These are phyloP conservation scores for Russula sp. DNA, from an alignment of 768 basidiomycete genomes.

Conservation along the genomic window DNA sequence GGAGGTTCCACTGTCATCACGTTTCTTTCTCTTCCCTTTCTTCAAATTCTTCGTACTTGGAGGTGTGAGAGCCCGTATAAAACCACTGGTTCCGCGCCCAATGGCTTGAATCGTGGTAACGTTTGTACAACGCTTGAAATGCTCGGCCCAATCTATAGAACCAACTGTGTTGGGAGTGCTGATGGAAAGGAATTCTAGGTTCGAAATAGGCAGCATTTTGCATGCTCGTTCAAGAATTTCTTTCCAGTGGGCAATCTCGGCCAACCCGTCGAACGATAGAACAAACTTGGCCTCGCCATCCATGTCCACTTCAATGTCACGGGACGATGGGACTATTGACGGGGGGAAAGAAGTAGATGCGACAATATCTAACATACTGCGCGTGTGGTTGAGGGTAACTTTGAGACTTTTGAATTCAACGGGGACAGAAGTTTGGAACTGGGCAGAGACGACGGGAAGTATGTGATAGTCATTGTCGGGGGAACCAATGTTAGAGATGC, in stretches of 20 bases:
- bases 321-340: background rate
- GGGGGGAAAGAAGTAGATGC: background rate
- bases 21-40: constrained; percentile 2
- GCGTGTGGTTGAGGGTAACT: background rate
- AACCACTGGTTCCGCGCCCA: background rate
- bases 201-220: constrained; percentile 2
- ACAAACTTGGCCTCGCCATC: background rate
- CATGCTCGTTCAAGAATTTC: constrained; percentile 2
- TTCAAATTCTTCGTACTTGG: background rate
- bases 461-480: background rate
- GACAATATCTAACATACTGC: background rate
- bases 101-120: background rate
- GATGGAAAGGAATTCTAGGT: constrained; percentile 16
- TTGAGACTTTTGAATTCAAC: constrained; percentile 10
- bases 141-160: background rate
- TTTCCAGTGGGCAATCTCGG: background rate
- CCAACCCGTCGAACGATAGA: background rate
- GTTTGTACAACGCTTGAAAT: constrained; percentile 12
- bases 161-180: background rate
- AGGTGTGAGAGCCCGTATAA: constrained; percentile 12
- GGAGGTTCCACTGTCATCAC: background rate
- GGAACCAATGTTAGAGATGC: background rate
- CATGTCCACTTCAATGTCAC: background rate
- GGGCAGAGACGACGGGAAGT: constrained; percentile 5
- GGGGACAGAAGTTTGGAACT: background rate